Evolutionary conservation across 139 green algal genomes (phyloP), one percentile per base, ranked within the genome.

Genomic region (Protoeuglena noctilucae): DNA sequence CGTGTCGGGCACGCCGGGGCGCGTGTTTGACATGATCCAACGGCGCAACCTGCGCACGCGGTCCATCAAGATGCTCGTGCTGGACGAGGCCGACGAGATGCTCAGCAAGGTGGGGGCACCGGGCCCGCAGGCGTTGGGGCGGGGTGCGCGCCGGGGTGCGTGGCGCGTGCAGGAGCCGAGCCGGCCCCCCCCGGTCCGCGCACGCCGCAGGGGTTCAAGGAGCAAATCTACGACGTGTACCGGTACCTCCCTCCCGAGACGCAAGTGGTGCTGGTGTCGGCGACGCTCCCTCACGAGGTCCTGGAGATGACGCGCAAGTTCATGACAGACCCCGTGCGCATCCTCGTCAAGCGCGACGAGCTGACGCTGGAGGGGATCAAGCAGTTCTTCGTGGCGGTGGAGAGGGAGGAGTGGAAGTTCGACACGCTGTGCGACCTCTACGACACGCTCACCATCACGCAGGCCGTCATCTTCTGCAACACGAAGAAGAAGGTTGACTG

Each of bases 171-270:
- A n/a, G n/a, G n/a, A n/a, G n/a, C n/a, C n/a, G n/a, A n/a, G n/a
- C n/a, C n/a, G n/a, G n/a, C n/a, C n/a, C n/a, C n/a, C n/a, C n/a
- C n/a, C n/a, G n/a, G n/a, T n/a, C n/a, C n/a, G n/a, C n/a, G n/a
- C n/a, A n/a, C n/a, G n/a, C n/a, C n/a, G n/a, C n/a, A n/a, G n/a
- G 90, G 91, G 40, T 99, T 99, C 76, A 94, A 93, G 68, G 92
- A 99, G 72, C 92, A 99, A 71, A 97, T 99, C 62, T 99, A 97
- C 59, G 89, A 99, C 65, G 85, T 97, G 28, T 99, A 98, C 71
- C 64, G 87, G 28, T 89, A 93, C 66, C 63, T 94, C 7, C 84
- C 85, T 4, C 82, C 81, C 18, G 83, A 89, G 54, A 83, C 79
- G 53, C 74, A 88, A 71, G 87, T 99, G 51, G 81, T 97, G 49